phyloP scores from a whole-genome alignment of 306 rosid genomes.

The Dryas alaskensis region DNA sequence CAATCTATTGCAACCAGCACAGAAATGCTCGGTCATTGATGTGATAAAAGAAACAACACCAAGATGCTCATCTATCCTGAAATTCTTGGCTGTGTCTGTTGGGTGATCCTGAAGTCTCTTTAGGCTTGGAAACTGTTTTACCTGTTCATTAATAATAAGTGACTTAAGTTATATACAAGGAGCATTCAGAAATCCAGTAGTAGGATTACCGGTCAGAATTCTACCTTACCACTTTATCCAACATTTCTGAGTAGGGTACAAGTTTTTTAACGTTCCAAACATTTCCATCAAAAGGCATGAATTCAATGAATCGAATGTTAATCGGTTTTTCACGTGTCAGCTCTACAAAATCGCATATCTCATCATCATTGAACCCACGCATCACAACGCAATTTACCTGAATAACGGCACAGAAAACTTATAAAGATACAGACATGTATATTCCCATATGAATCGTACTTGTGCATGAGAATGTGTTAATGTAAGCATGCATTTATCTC shows the following conservation, averaged over 20 bases:
- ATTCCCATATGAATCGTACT: background rate
- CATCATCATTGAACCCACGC: conserved; percentile 95
- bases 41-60: conserved; percentile 88
- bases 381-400: conserved; percentile 91
- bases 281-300: conserved; percentile 99
- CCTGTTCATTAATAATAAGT: conserved; percentile 43
- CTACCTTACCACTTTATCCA: conserved; percentile 96
- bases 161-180: conserved; percentile 18
- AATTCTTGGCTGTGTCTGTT: conserved; percentile 92
- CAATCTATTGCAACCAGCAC: conserved; percentile 96
- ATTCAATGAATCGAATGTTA: conserved; percentile 88
- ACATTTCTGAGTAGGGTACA: conserved; percentile 83
- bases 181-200: conserved; percentile 18
- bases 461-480: background rate
- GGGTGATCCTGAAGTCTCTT: conserved; percentile 75
- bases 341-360: conserved; percentile 80
- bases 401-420: conserved; percentile 25
- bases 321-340: conserved; percentile 76
- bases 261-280: conserved; percentile 98
- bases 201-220: conserved; percentile 38
- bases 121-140: conserved; percentile 43
- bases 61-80: conserved; percentile 63
- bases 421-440: background rate
- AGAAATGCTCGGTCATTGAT: conserved; percentile 95
- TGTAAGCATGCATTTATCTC: background rate